Evolutionary conservation across 1,284 basidiomycete species (phyloP).

Genomic region (Agroathelia rolfsii): DNA sequence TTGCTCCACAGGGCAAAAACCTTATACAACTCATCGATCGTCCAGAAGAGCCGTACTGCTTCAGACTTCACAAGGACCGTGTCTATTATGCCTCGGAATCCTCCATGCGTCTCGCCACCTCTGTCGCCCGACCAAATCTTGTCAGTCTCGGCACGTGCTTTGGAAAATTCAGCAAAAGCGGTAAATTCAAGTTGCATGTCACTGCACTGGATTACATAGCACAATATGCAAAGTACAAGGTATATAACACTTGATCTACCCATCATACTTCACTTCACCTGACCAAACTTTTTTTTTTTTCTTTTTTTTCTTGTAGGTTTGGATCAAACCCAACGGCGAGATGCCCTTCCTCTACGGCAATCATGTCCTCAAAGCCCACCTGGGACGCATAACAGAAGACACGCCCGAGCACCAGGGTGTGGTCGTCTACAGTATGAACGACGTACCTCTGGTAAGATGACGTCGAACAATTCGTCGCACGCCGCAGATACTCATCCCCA

Average conservation of each 20-base stretch:
- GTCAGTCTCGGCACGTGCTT: conserved; percentile 94
- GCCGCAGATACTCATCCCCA: conserved; percentile 9
- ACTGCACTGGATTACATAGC: conserved; percentile 90
- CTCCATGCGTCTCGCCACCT: conserved; percentile 88
- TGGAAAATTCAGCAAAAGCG: conserved; percentile 95
- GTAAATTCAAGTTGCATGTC: conserved; percentile 97
- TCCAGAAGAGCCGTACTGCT: conserved; percentile 81
- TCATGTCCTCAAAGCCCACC: conserved; percentile 96
- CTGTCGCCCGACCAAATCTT: conserved; percentile 87
- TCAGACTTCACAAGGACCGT: conserved; percentile 82
- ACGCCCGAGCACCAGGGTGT: conserved; percentile 99
- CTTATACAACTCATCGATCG: conserved; percentile 84
- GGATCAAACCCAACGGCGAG: conserved; percentile 99
- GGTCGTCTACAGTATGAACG: conserved; percentile 92
- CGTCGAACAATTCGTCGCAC: conserved; percentile 17
- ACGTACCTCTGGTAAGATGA: conserved; percentile 82
- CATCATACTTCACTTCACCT: no score
- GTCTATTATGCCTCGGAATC: conserved; percentile 93
- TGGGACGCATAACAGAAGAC: conserved; percentile 98
- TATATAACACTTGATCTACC: conserved; percentile 22
- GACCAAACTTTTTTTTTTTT: conserved; percentile 1
- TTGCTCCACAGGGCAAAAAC: conserved; percentile 63
- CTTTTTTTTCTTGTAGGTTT: conserved; percentile 51
- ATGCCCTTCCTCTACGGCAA: conserved; percentile 99
- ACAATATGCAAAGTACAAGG: conserved; percentile 98